phyloP scores from a whole-genome alignment of 192 early-diverging fungal species.

The Podila verticillata region DNA sequence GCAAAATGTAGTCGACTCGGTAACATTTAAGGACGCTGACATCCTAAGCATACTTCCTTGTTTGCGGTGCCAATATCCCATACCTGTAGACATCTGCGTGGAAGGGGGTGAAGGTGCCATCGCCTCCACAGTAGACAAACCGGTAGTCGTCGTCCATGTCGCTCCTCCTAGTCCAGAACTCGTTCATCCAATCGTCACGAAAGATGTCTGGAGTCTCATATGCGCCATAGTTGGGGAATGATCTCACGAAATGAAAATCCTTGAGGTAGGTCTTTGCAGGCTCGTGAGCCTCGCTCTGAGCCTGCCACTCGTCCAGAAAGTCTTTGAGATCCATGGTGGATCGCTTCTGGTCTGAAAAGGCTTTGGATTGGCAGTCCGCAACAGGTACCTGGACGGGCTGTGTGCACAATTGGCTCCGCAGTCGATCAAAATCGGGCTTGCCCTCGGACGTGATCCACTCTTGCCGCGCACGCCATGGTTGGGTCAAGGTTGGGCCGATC shows the following conservation, averaged over 20 bases:
- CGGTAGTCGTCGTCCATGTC: constrained; percentile 71
- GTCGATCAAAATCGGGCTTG: constrained; percentile 54
- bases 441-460: constrained; percentile 60
- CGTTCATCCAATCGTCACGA: constrained; percentile 78
- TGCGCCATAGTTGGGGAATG: constrained; percentile 47
- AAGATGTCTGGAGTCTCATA: constrained; percentile 62
- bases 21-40: not conserved
- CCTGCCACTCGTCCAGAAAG: constrained; percentile 66
- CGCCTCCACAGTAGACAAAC: constrained; percentile 77
- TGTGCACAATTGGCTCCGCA: constrained; percentile 50
- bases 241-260: constrained; percentile 74
- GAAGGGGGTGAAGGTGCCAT: constrained; percentile 77
- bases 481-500: constrained; percentile 57
- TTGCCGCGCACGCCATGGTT: constrained; percentile 62
- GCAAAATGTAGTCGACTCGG: not conserved
- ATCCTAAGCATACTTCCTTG: no score
- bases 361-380: constrained; percentile 64
- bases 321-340: constrained; percentile 61
- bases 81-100: constrained; percentile 80
- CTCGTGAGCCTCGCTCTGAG: not conserved
- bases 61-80: not conserved
- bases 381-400: constrained; percentile 59
- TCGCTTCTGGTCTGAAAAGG: constrained; percentile 73
- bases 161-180: constrained; percentile 57
- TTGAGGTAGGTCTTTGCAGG: constrained; percentile 64